Conservation (phyloP, 2,329 filamentous ascomycete species). For the Rhinocladiella similis region DNA sequence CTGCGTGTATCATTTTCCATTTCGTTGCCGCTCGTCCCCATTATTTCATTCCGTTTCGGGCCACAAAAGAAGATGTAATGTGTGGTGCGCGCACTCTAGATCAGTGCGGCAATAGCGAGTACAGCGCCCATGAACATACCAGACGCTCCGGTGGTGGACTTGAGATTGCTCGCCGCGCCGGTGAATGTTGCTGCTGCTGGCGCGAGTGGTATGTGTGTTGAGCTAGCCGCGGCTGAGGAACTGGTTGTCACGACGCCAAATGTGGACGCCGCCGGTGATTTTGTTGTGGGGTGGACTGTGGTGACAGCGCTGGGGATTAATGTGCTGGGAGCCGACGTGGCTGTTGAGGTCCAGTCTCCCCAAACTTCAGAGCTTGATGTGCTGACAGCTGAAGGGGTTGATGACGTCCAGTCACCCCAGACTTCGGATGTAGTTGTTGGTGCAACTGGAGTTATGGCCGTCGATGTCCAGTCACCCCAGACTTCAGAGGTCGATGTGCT, state of each 20-base stretch:
- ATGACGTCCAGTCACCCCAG: not conserved
- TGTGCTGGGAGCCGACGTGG: not conserved
- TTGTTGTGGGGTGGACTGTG: not conserved
- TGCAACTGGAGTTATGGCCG: not conserved
- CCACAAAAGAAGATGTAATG: not conserved
- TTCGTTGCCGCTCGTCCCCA: too few relatives aligned
- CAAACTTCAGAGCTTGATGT: not conserved
- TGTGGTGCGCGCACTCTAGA: not conserved
- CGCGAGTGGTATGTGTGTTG: not conserved
- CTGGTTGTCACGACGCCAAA: not conserved
- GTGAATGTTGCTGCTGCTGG: not conserved
- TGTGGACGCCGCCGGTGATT: not conserved
- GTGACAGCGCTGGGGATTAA: not conserved
- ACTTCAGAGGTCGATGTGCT: not conserved
- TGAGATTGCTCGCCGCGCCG: not conserved
- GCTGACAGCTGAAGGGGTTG: not conserved
- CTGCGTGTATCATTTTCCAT: too few relatives aligned
- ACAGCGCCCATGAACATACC: not conserved
- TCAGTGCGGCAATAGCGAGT: not conserved
- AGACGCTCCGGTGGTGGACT: not conserved
- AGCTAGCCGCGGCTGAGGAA: not conserved
- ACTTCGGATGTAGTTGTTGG: not conserved
- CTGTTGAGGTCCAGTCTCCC: not conserved
- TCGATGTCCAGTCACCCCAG: not conserved
- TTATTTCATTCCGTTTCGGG: too few relatives aligned